These are phyloP conservation scores for Sordaria brevicollis DNA, from an alignment of 495 filamentous ascomycete species.

Conservation along the genomic window DNA sequence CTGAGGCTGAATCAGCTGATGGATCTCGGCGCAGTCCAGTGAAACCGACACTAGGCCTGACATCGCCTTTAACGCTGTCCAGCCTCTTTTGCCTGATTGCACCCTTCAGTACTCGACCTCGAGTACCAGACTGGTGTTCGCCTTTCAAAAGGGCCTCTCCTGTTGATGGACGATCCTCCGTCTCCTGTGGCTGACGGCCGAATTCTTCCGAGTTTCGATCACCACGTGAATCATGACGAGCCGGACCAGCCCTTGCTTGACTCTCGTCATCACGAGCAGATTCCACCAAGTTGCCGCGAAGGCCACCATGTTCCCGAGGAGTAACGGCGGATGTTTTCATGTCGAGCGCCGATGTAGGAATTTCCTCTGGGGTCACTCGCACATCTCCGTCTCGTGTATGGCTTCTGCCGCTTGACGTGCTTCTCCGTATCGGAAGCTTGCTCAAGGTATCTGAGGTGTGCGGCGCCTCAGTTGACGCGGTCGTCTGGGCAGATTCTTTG, in stretches of 20 bases:
- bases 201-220: slow-evolving; percentile 8
- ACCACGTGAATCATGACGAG: neutral
- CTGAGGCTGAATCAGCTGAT: slow-evolving; percentile 28
- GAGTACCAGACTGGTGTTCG: neutral
- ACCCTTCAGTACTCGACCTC: neutral
- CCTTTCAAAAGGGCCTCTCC: neutral
- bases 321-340: neutral
- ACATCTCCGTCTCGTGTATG: slow-evolving; percentile 21
- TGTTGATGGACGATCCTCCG: neutral
- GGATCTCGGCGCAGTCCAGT: slow-evolving; percentile 21
- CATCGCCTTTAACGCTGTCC: slow-evolving; percentile 16
- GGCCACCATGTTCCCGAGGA: neutral
- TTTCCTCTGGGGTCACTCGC: neutral
- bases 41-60: slow-evolving; percentile 31
- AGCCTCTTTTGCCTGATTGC: slow-evolving; percentile 5
- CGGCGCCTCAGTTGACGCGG: slow-evolving; percentile 1
- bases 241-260: neutral
- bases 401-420: slow-evolving; percentile 17
- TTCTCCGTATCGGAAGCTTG: neutral
- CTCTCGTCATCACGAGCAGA: neutral
- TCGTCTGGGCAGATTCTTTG: slow-evolving; percentile 9
- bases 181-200: slow-evolving; percentile 2
- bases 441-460: neutral
- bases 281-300: neutral
- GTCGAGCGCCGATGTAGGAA: neutral